These are phyloP conservation scores for Pelargonium fulgidum DNA, from an alignment of 441 rosid genomes.

Conservation along the genomic window DNA sequence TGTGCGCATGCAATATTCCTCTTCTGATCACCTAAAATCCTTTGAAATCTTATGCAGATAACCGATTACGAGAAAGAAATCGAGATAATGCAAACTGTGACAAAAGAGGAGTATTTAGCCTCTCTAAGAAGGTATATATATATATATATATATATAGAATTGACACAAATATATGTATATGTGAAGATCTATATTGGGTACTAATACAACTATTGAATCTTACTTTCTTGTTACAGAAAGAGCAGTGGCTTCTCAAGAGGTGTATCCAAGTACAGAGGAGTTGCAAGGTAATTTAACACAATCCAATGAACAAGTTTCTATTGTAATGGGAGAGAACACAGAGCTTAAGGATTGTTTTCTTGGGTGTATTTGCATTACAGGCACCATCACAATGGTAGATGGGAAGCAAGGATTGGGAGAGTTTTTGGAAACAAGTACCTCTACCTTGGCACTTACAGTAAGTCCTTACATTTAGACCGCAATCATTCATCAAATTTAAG, in stretches of 20 bases:
- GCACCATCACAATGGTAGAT: constrained; percentile 56
- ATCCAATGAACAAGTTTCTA: background rate
- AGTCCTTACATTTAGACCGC: constrained; percentile 12
- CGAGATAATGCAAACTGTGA: constrained; percentile 40
- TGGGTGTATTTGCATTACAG: constrained; percentile 23
- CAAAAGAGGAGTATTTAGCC: constrained; percentile 52
- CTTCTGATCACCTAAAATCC: background rate
- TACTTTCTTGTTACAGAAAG: constrained; percentile 28
- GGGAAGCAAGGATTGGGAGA: constrained; percentile 37
- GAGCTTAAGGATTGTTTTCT: no score
- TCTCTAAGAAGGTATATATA: constrained; percentile 44
- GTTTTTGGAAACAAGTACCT: constrained; percentile 70
- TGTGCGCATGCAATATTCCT: background rate
- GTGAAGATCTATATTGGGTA: background rate
- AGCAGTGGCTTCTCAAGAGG: constrained; percentile 78
- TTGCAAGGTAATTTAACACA: constrained; percentile 41
- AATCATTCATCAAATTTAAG: background rate
- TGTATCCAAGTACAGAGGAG: constrained; percentile 64
- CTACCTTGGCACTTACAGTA: constrained; percentile 60
- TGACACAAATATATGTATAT: no score
- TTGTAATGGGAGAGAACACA: background rate
- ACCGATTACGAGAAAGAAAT: constrained; percentile 49
- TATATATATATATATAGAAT: no score
- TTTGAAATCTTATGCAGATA: constrained; percentile 26
- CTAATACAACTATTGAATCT: background rate